Base-by-base conservation (phyloP, 345 rosid genomes). In the Trapa incisa region DNA sequence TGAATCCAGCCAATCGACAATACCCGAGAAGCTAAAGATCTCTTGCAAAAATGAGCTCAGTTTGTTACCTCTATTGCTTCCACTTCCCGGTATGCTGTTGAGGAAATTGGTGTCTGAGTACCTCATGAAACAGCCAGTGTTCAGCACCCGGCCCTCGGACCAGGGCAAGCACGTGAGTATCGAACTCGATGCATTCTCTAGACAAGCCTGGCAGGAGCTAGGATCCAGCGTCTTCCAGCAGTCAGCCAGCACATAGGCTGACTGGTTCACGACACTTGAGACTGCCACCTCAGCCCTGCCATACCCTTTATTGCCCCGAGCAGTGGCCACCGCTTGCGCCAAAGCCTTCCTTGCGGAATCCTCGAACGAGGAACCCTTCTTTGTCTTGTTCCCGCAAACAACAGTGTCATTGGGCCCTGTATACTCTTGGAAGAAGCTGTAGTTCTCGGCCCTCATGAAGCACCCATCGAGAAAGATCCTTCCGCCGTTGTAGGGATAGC, bases 381-480 rank as follows among this genome's bases (percentile, higher is more conserved):
- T 66, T 6, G 89, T 83, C 16, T 69, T 37, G 70, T 88, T 93
- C 60, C 94, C 90, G 16, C 98, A 93, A 1, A 88, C 78, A 6
- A 81, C 78, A 29, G 4, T 67, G 53, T 93, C 98, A 35, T 64
- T 67, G 2, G 85, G 80, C 9, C 98, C 97, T 17, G 37, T 79
- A 61, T 81, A 83, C 75, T 93, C 87, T 47, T 78, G 71, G 47
- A 74, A 90, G 78, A 90, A 93, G 75, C 92, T 88, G 58, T 90
- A 93, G 73, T 93, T 93, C 83, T 79, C 84, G 1, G 88, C 71
- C 76, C 98, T 81, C 98, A 93, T 88, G 84, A 93, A 93, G 78
- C 98, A 93, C 1, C 98, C 98, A 3, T 93, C 97, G 11, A 90
- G 96, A 65, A 62, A 93, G 75, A 93, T 83, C 63, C 91, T 72